Percentiles rank a stretch among this genome's conserved stretches.
These are phyloP conservation scores for Jatropha podagrica DNA, from an alignment of 441 rosid species.

Conservation along the genomic window DNA sequence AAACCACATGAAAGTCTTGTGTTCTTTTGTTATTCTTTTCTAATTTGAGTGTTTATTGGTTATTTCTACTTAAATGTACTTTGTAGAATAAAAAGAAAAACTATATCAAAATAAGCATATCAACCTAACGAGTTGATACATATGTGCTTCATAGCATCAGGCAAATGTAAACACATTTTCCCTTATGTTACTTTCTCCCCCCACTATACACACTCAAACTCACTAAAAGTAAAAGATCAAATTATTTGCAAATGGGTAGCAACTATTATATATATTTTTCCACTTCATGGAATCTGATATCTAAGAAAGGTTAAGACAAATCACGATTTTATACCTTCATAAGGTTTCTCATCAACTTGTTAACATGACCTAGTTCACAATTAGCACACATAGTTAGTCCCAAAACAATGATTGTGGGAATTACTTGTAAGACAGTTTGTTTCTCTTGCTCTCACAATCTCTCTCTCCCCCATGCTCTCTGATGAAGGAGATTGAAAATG, in stretches of 20 bases:
- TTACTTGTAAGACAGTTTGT: constrained; percentile 1
- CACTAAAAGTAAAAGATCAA: background rate
- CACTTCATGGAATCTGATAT: background rate
- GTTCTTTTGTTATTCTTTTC: no score
- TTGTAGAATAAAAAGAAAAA: background rate
- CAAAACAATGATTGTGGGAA: background rate
- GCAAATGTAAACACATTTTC: background rate
- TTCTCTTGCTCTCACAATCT: background rate
- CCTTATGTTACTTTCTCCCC: no score
- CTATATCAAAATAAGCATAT: background rate
- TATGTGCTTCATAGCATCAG: background rate
- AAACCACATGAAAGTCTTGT: no score
- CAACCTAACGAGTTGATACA: background rate
- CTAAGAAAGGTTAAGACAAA: background rate
- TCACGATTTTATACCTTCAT: constrained; percentile 1
- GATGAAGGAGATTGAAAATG: background rate
- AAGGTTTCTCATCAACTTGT: constrained; percentile 12
- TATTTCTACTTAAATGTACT: no score
- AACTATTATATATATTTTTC: background rate
- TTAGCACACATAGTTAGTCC: background rate
- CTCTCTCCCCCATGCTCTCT: background rate
- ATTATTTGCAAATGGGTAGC: background rate
- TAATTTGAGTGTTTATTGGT: no score
- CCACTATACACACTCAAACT: background rate
- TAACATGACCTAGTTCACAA: background rate